These are phyloP conservation scores for Yamagishiella unicocca DNA, from an alignment of 139 green algal genomes.

Conservation along the genomic window DNA sequence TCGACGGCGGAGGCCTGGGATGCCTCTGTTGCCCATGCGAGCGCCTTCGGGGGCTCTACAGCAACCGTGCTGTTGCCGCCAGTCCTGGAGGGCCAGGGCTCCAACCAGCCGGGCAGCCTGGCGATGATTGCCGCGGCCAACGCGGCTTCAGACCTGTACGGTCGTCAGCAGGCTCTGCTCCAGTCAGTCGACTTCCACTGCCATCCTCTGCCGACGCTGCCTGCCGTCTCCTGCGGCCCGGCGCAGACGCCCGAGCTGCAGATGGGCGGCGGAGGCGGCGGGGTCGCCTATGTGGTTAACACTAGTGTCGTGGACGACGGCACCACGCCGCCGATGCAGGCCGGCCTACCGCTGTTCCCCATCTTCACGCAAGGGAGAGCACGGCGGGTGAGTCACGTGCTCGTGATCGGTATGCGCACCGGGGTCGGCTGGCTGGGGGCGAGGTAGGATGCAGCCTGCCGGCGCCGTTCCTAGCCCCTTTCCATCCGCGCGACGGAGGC, in stretches of 20 bases:
- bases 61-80: not conserved
- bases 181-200: not conserved
- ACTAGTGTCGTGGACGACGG: not conserved
- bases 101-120: constrained; percentile 13
- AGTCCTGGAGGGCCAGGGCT: constrained; percentile 31
- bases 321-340: constrained; percentile 26
- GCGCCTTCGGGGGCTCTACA: not conserved
- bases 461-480: too few relatives aligned
- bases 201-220: not conserved
- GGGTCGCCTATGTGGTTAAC: too few relatives aligned
- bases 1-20: not conserved
- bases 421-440: too few relatives aligned
- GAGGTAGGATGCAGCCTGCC: too few relatives aligned
- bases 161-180: too few relatives aligned
- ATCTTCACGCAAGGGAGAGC: constrained; percentile 24
- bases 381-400: not conserved
- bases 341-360: constrained; percentile 11
- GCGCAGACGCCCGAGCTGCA: constrained; percentile 34
- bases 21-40: not conserved
- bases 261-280: not conserved
- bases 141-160: not conserved
- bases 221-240: not conserved
- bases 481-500: too few relatives aligned
- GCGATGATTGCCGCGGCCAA: not conserved
- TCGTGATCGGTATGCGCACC: too few relatives aligned